phyloP scores from a whole-genome alignment of 2,329 filamentous ascomycete genomes.

The Phialocephala sp. region DNA sequence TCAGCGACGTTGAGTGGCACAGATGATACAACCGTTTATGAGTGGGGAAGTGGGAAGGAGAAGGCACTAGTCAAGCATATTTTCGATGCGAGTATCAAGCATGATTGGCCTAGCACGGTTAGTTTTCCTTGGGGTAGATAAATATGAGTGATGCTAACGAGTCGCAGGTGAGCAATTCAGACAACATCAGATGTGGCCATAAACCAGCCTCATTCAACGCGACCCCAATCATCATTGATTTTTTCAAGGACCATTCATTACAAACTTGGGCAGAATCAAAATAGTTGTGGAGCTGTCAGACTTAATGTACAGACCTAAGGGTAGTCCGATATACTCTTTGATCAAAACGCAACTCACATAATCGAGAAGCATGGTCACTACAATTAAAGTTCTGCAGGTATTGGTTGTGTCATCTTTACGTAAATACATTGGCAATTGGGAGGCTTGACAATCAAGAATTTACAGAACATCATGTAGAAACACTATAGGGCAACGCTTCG shows the following conservation, averaged over 20 bases:
- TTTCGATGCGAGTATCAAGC: conserved; percentile 18
- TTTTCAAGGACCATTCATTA: conserved; percentile 17
- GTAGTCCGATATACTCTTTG: too few species aligned
- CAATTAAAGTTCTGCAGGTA: too few species aligned
- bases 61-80: conserved; percentile 23
- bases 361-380: too few species aligned
- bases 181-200: conserved; percentile 13
- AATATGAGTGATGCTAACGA: neutral
- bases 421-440: too few species aligned
- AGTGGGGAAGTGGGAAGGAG: conserved; percentile 17
- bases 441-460: too few species aligned
- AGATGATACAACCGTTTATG: conserved; percentile 20
- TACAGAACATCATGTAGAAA: too few species aligned
- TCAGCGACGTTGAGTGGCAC: conserved; percentile 6
- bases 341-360: too few species aligned
- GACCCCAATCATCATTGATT: conserved; percentile 23
- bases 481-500: too few species aligned
- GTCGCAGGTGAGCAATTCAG: conserved; percentile 15
- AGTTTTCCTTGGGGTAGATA: neutral
- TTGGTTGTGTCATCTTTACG: too few species aligned
- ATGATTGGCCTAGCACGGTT: conserved; percentile 28
- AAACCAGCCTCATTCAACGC: conserved; percentile 21
- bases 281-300: too few species aligned
- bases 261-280: too few species aligned
- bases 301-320: too few species aligned